phyloP scores from a whole-genome alignment of 169 alveolate species.

The Amoebophrya sp. region DNA sequence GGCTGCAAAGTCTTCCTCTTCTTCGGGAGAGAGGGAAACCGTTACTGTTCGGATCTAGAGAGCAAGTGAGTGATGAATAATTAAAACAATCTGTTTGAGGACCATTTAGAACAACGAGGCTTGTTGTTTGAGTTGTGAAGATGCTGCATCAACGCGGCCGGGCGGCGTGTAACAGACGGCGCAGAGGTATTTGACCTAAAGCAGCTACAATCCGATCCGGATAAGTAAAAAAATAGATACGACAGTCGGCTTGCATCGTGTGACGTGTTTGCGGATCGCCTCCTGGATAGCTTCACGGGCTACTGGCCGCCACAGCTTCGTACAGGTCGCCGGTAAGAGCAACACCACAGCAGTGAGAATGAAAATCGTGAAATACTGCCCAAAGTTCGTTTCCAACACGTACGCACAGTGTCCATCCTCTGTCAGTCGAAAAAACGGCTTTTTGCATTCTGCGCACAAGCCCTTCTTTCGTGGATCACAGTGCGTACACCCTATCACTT shows the following conservation, averaged over 20 bases:
- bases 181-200: neutral
- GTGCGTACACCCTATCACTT: neutral
- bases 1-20: too few relatives aligned
- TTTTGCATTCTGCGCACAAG: neutral
- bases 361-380: neutral
- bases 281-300: neutral
- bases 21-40: too few relatives aligned
- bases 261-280: neutral
- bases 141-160: too few relatives aligned
- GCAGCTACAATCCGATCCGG: too few relatives aligned
- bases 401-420: neutral
- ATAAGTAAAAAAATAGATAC: too few relatives aligned
- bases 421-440: neutral
- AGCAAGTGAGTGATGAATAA: too few relatives aligned
- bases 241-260: conserved; percentile 14
- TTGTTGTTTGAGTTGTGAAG: too few relatives aligned
- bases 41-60: too few relatives aligned
- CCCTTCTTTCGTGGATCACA: neutral
- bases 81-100: too few relatives aligned
- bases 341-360: neutral
- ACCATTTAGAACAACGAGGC: too few relatives aligned
- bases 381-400: neutral
- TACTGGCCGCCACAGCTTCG: conserved; percentile 5
- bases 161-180: too few relatives aligned
- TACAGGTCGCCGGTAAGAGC: neutral